phyloP scores from a whole-genome alignment of 1,284 basidiomycete species.

The Microbotryomycetes sp. region DNA sequence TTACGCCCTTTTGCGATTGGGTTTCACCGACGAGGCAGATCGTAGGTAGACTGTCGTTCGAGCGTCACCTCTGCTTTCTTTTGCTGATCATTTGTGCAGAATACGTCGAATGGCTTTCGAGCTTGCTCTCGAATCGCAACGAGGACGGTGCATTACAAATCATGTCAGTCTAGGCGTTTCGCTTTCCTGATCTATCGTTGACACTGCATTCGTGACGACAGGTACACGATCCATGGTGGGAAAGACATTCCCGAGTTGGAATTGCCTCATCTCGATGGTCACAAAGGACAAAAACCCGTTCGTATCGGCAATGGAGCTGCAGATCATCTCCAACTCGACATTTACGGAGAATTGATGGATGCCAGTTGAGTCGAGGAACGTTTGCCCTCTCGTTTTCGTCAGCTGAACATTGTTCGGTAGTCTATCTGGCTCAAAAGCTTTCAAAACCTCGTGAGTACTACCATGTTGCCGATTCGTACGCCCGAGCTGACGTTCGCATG shows the following conservation, averaged over 20 bases:
- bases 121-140: conserved; percentile 46
- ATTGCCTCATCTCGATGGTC: conserved; percentile 35
- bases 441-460: conserved; percentile 45
- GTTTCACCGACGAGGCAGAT: conserved; percentile 82
- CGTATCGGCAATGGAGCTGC: conserved; percentile 46
- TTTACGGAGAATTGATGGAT: conserved; percentile 85
- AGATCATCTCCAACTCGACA: conserved; percentile 82
- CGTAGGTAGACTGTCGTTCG: too few species aligned
- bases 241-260: conserved; percentile 48
- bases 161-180: too few species aligned
- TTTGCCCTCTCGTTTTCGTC: background rate
- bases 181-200: background rate
- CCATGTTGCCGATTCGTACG: background rate
- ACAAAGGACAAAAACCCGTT: conserved; percentile 50
- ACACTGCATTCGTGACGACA: conserved; percentile 23
- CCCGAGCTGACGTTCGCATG: background rate
- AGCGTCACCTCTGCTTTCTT: too few species aligned
- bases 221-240: conserved; percentile 71
- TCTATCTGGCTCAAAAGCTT: conserved; percentile 81
- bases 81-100: conserved; percentile 45
- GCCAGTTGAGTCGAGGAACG: conserved; percentile 46
- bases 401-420: conserved; percentile 40
- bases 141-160: conserved; percentile 79
- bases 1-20: conserved; percentile 81
- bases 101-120: conserved; percentile 58